Percentiles rank a stretch among this genome's conserved stretches.
Conservation (phyloP, 495 filamentous ascomycete species). For the Chlorociboria aeruginascens region DNA sequence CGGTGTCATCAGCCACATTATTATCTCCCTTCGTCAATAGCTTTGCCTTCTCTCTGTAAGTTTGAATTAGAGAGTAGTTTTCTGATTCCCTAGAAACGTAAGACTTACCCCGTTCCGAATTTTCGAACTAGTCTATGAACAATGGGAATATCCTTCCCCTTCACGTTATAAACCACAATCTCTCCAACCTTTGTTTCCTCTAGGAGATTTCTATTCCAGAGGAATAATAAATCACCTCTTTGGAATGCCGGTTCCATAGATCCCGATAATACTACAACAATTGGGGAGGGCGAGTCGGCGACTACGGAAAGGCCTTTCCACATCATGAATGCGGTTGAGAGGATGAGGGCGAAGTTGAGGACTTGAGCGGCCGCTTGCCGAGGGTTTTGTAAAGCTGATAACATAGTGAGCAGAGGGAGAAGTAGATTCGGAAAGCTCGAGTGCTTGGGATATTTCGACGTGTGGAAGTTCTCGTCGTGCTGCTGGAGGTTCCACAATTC, state of each 20-base stretch:
- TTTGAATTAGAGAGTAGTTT: not conserved
- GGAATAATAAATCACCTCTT: constrained; percentile 79
- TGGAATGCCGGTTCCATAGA: constrained; percentile 98
- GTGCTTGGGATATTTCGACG: not conserved
- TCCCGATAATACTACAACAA: constrained; percentile 89
- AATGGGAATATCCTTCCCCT: constrained; percentile 87
- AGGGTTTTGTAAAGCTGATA: constrained; percentile 61
- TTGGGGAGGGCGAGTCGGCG: constrained; percentile 79
- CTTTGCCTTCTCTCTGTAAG: constrained; percentile 30
- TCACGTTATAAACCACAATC: constrained; percentile 89
- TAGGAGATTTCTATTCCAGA: constrained; percentile 78
- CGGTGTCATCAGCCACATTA: constrained; percentile 87
- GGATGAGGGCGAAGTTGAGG: constrained; percentile 89
- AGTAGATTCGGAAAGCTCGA: not conserved
- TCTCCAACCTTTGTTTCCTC: constrained; percentile 67
- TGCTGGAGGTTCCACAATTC: too few relatives aligned
- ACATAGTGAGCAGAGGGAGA: constrained; percentile 37
- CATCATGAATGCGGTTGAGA: constrained; percentile 94
- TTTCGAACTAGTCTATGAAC: constrained; percentile 76
- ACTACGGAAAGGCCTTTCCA: constrained; percentile 91
- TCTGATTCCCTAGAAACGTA: not conserved
- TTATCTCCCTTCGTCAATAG: constrained; percentile 98
- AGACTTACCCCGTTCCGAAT: constrained; percentile 43
- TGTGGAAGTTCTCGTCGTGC: too few relatives aligned
- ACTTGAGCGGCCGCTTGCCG: constrained; percentile 80